phyloP scores from a whole-genome alignment of 495 filamentous ascomycete species.

The Tuber aestivum region DNA sequence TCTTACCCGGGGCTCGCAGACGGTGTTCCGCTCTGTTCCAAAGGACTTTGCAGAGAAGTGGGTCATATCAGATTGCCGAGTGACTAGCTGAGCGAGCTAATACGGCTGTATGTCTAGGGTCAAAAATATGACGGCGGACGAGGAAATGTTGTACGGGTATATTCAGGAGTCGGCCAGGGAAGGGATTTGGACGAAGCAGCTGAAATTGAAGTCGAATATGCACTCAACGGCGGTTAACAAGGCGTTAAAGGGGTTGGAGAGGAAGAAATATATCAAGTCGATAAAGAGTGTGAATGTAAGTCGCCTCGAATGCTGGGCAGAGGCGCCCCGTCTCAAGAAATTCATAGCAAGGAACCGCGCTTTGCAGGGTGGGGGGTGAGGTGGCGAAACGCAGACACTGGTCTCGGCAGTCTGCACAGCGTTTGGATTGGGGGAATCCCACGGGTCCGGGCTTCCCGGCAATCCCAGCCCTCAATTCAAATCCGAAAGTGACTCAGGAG shows the following conservation, averaged over 20 bases:
- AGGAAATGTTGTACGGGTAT: constrained; percentile 71
- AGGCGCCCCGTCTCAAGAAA: background rate
- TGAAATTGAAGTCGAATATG: constrained; percentile 67
- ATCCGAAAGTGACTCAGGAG: background rate
- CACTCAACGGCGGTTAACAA: constrained; percentile 71
- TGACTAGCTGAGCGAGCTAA: constrained; percentile 5
- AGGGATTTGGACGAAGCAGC: constrained; percentile 80
- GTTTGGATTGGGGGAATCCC: constrained; percentile 27
- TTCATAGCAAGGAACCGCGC: background rate
- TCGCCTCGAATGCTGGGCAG: background rate
- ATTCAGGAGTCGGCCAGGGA: constrained; percentile 75
- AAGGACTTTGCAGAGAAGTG: constrained; percentile 41
- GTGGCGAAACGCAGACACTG: constrained; percentile 25
- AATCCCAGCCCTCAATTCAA: too few species aligned
- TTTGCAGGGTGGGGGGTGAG: background rate
- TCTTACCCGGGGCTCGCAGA: constrained; percentile 34
- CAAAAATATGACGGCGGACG: constrained; percentile 51
- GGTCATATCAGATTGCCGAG: background rate
- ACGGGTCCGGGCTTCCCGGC: too few species aligned
- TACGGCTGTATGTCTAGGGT: constrained; percentile 18
- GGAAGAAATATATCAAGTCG: constrained; percentile 52
- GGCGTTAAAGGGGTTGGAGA: constrained; percentile 69
- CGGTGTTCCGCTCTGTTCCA: constrained; percentile 35
- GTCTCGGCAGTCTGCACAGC: constrained; percentile 32
- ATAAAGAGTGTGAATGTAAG: constrained; percentile 55